Conservation (phyloP, 208 protist genomes). For the Trypanosoma boissoni region DNA sequence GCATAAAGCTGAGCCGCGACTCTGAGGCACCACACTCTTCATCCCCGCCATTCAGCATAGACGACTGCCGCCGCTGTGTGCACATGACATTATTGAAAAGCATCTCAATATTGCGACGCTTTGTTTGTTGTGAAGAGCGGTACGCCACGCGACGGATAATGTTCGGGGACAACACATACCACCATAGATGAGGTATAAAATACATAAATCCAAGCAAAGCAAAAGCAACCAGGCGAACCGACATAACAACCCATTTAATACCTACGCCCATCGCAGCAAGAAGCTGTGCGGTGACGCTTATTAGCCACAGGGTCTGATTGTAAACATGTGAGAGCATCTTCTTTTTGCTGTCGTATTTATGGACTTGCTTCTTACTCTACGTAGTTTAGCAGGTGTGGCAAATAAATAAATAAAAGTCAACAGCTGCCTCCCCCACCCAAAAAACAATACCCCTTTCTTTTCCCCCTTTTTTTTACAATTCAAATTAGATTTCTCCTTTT, state of each 20-base stretch:
- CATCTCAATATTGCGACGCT: slow-evolving; percentile 49
- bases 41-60: background rate
- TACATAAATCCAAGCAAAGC: slow-evolving; percentile 47
- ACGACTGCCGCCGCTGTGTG: background rate
- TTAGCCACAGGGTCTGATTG: slow-evolving; percentile 66
- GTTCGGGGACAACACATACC: slow-evolving; percentile 69
- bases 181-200: slow-evolving; percentile 63
- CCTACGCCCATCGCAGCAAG: slow-evolving; percentile 77
- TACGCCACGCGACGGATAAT: slow-evolving; percentile 81
- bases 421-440: background rate
- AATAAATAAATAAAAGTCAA: slow-evolving; percentile 9
- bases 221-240: slow-evolving; percentile 54
- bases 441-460: slow-evolving; percentile 6
- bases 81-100: slow-evolving; percentile 26
- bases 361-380: background rate
- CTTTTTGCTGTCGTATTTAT: background rate
- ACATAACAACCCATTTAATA: slow-evolving; percentile 75
- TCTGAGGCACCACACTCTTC: too few species aligned
- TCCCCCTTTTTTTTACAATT: slow-evolving; percentile 16
- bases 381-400: background rate
- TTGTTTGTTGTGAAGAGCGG: slow-evolving; percentile 55
- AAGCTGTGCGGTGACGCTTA: slow-evolving; percentile 41
- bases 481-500: slow-evolving; percentile 3
- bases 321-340: slow-evolving; percentile 45
- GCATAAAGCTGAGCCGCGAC: background rate